These are phyloP conservation scores for Alternaria arborescens DNA, from an alignment of 2,329 filamentous ascomycete genomes.

Conservation along the genomic window DNA sequence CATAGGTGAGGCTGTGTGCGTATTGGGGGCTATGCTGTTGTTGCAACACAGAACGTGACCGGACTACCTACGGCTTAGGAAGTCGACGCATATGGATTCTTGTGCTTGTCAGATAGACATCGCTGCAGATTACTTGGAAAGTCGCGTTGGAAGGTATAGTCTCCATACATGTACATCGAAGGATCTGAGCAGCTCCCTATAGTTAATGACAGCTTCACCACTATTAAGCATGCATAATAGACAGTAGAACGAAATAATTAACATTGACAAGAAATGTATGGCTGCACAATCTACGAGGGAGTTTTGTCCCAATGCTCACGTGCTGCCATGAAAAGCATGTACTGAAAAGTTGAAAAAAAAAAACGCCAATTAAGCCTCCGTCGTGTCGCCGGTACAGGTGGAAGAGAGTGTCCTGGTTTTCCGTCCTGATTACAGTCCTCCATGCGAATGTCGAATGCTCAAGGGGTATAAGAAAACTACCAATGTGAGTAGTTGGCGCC, in stretches of 20 bases:
- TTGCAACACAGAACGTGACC: not conserved
- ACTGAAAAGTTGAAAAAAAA: not conserved
- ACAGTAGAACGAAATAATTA: not conserved
- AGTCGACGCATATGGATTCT: not conserved
- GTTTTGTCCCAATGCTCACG: not conserved
- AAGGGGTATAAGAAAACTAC: slow-evolving; percentile 14
- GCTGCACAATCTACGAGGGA: slow-evolving; percentile 25
- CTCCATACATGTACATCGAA: not conserved
- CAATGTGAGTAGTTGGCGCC: slow-evolving; percentile 3
- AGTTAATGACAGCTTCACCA: not conserved
- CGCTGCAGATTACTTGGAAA: not conserved
- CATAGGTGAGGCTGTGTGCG: slow-evolving; percentile 6
- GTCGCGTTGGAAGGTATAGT: not conserved
- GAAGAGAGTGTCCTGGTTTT: slow-evolving; percentile 30
- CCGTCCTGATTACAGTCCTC: slow-evolving; percentile 29
- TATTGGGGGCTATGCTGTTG: slow-evolving; percentile 6
- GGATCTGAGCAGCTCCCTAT: not conserved
- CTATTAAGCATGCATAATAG: not conserved
- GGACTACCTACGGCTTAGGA: not conserved
- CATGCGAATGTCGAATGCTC: slow-evolving; percentile 14
- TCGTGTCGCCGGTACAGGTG: not conserved
- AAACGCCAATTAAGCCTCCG: slow-evolving; percentile 9
- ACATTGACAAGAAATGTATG: slow-evolving; percentile 28
- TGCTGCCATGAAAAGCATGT: slow-evolving; percentile 10
- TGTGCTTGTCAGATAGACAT: not conserved